phyloP scores from a whole-genome alignment of 2,329 filamentous ascomycete genomes.

The Knoxdaviesia proteae region DNA sequence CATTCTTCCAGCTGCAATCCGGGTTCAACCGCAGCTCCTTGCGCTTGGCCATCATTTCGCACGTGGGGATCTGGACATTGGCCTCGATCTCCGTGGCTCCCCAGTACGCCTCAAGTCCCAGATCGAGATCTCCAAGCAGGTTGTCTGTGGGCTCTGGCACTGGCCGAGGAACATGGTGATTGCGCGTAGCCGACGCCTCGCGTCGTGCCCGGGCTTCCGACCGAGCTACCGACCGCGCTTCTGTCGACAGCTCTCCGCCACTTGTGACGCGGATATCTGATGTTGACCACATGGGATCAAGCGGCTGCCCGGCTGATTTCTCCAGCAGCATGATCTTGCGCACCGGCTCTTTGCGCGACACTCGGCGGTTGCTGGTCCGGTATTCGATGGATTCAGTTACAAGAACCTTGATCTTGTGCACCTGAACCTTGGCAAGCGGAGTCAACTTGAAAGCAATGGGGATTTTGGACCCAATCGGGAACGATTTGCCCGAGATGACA shows the following conservation, averaged over 20 bases:
- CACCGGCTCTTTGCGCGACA: slow-evolving; percentile 66
- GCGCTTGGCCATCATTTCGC: slow-evolving; percentile 64
- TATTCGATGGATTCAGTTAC: slow-evolving; percentile 84
- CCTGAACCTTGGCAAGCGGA: slow-evolving; percentile 78
- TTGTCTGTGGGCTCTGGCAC: slow-evolving; percentile 41
- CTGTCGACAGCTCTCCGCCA: slow-evolving; percentile 51
- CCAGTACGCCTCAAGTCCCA: slow-evolving; percentile 49
- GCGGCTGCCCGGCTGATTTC: slow-evolving; percentile 61
- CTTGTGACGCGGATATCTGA: slow-evolving; percentile 59
- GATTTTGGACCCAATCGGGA: slow-evolving; percentile 69
- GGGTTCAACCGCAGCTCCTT: slow-evolving; percentile 49
- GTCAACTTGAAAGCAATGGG: slow-evolving; percentile 90
- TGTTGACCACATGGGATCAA: slow-evolving; percentile 50
- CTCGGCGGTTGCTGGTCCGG: slow-evolving; percentile 67
- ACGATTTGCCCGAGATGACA: slow-evolving; percentile 87
- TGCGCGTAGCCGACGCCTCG: slow-evolving; percentile 25
- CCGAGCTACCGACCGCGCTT: slow-evolving; percentile 25
- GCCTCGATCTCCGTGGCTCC: slow-evolving; percentile 89
- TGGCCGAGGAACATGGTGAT: slow-evolving; percentile 7
- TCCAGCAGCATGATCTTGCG: slow-evolving; percentile 75
- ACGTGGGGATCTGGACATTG: slow-evolving; percentile 78
- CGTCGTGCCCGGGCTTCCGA: slow-evolving; percentile 25
- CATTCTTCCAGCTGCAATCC: slow-evolving; percentile 83
- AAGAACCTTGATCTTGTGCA: slow-evolving; percentile 79
- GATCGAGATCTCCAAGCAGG: slow-evolving; percentile 58